A percentile compares a stretch with the other conserved stretches of the same genome.
phyloP scores from a whole-genome alignment of 1,139 yeast species.

The Saccharomycopsis hybrid region DNA sequence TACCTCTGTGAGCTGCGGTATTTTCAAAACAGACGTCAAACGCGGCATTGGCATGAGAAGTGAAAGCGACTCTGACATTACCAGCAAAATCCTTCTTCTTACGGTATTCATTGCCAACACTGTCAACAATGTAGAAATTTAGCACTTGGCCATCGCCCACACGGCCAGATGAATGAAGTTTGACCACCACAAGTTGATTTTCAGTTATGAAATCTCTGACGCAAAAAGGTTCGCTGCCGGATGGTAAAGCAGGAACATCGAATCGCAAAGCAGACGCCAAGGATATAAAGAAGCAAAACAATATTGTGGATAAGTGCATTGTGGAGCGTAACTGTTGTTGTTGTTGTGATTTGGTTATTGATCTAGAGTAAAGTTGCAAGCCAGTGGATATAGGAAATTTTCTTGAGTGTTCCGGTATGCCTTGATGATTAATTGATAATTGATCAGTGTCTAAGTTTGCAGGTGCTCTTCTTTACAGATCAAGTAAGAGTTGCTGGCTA shows the following conservation, averaged over 20 bases:
- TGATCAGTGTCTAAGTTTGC: no score
- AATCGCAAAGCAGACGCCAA: constrained; percentile 23
- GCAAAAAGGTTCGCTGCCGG: constrained; percentile 51
- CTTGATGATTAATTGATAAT: no score
- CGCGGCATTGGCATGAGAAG: constrained; percentile 75
- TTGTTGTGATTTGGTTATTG: no score
- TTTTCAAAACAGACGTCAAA: constrained; percentile 90
- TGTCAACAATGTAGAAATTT: constrained; percentile 53
- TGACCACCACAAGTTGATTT: constrained; percentile 81
- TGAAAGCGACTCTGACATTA: constrained; percentile 66
- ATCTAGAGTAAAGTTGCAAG: no score
- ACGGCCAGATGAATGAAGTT: constrained; percentile 64
- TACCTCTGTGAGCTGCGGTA: constrained; percentile 37
- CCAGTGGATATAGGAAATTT: no score
- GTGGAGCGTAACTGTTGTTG: background rate
- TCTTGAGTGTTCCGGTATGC: no score
- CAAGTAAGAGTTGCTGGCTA: no score
- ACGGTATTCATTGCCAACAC: constrained; percentile 67
- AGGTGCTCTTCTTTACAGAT: no score
- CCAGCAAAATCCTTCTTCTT: constrained; percentile 62
- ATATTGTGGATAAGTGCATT: background rate
- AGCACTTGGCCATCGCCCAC: constrained; percentile 82
- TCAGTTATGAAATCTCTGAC: constrained; percentile 83
- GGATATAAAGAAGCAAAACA: background rate
- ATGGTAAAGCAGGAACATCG: constrained; percentile 32